Conservation (phyloP, 129 eudicot species). For the Arctium minus region DNA sequence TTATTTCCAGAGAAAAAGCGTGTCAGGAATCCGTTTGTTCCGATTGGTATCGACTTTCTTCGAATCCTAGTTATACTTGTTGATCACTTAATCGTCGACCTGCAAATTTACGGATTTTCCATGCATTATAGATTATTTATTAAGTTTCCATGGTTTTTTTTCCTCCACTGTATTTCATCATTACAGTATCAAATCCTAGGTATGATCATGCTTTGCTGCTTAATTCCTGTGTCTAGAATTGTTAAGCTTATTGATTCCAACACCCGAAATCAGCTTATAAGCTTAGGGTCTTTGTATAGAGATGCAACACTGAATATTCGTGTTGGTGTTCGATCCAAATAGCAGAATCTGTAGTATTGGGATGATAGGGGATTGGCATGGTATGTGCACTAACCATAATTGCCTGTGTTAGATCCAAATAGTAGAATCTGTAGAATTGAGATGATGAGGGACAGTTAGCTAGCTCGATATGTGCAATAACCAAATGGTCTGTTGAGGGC, state of each 20-base stretch:
- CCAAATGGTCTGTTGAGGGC: no score
- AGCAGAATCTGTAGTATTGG: not conserved
- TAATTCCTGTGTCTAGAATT: not conserved
- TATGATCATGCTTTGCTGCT: not conserved
- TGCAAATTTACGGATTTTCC: not conserved
- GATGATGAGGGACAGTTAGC: not conserved
- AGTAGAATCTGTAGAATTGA: not conserved
- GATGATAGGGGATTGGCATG: not conserved
- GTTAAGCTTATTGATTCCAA: not conserved
- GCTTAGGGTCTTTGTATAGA: not conserved
- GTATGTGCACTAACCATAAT: not conserved
- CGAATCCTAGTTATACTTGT: not conserved
- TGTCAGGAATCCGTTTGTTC: conserved; percentile 62
- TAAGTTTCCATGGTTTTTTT: not conserved
- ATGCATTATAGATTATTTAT: not conserved
- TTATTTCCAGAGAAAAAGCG: conserved; percentile 54
- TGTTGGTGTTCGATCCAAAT: not conserved
- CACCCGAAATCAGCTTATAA: not conserved
- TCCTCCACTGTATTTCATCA: not conserved
- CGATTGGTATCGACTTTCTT: conserved; percentile 45
- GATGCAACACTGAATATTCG: not conserved
- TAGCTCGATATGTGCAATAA: no score
- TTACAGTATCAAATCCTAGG: not conserved
- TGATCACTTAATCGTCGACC: not conserved
- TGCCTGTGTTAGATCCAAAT: not conserved